Evolutionary conservation across 2,329 filamentous ascomycete genomes (phyloP), one percentile per base, ranked within the genome.

Genomic region (Aspergillus sp.): DNA sequence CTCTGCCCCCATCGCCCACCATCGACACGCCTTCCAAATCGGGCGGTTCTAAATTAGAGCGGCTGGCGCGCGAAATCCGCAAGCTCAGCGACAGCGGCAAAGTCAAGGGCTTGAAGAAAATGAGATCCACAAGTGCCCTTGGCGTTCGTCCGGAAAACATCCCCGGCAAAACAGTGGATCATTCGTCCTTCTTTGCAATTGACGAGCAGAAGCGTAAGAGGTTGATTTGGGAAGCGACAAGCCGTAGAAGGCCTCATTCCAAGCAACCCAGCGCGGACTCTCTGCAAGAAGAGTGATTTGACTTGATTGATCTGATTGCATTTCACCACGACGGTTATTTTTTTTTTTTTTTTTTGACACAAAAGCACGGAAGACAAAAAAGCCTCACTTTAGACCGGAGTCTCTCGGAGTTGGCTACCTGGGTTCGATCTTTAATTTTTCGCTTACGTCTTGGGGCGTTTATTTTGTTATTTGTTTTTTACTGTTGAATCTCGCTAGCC

Each of bases 21-120:
- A 63, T 64, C 54, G 64, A 54, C 49, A 60, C 39, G 51, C 60
- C 66, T 36, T 67, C 67, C 59, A 74, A 69, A 54, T 47, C 64
- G 36, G 69, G 76, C 18, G 78, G 78, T 36, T 85, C 82, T 50
- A 79, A 81, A n/a, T 74, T 88, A 11, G 85, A 87, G 73, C 83
- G 82, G 66, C 81, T 88, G 60, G 83, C 84, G 11, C 80, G 83
- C 42, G 85, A 87, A 63, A 76, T 88, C 63, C 82, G 81, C 62
- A 82, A 82, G 31, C 63, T 74, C n/a, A 68, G 72, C 47, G 64
- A 70, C 42, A 57, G 60, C 22, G 66, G 63, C 20, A 72, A 71
- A 51, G 49, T 59, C n/a, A 71, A 66, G 57, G 64, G 61, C 22
- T 62, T 69, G n/a, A 67, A 67, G 50, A 77, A 75, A 64, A 85